Conservation (phyloP, 2,329 filamentous ascomycete species). For the Cercospora sp. region DNA sequence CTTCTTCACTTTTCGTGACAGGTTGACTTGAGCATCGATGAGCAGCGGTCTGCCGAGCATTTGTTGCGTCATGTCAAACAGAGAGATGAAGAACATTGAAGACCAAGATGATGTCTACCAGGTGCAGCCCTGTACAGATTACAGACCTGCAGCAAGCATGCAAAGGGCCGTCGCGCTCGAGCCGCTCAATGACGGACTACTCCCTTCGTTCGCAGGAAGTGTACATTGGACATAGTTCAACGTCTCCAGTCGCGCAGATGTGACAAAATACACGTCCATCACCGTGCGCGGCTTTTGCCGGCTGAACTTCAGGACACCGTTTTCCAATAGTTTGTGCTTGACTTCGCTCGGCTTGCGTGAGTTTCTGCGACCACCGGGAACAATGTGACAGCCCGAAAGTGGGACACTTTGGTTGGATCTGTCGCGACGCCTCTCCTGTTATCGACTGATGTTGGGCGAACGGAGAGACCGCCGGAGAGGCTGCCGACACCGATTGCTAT, state of each 20-base stretch:
- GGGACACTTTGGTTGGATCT: not conserved
- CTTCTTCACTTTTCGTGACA: not conserved
- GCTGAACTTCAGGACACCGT: not conserved
- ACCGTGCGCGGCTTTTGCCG: not conserved
- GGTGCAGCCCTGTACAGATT: slow-evolving; percentile 2
- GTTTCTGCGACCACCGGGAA: not conserved
- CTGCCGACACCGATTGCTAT: not conserved
- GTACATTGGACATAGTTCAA: not conserved
- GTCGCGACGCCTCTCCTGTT: not conserved
- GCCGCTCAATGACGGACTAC: not conserved
- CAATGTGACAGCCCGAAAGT: not conserved
- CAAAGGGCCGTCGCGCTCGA: slow-evolving; percentile 5
- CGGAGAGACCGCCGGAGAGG: not conserved
- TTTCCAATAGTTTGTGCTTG: not conserved
- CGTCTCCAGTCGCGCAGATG: not conserved
- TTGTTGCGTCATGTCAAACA: not conserved
- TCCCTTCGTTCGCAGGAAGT: not conserved
- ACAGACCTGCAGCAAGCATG: not conserved
- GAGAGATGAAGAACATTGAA: not conserved
- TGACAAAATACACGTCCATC: not conserved
- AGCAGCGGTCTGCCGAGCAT: not conserved
- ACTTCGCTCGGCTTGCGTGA: not conserved
- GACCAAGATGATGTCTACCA: not conserved
- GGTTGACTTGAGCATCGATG: not conserved
- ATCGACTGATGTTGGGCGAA: not conserved